Percentiles rank a stretch among this genome's conserved stretches.
Conservation (phyloP, 768 basidiomycete genomes). For the Psilocybe cyanescens region DNA sequence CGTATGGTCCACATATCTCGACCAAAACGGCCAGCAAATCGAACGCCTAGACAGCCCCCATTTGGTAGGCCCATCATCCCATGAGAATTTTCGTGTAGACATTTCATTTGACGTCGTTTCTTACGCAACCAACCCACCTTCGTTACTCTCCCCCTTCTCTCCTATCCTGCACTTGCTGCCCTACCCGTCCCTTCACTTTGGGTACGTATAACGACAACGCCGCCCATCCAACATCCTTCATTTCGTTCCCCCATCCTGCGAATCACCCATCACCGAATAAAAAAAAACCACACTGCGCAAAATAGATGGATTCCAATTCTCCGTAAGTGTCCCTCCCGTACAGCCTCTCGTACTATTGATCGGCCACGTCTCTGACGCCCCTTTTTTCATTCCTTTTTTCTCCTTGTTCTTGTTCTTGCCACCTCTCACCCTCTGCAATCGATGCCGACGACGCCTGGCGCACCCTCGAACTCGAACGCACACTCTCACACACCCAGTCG, state of each 20-base stretch:
- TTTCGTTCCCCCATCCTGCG: too few species aligned
- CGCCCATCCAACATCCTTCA: background rate
- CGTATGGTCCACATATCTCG: constrained; percentile 58
- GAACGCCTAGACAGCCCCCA: constrained; percentile 16
- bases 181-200: background rate
- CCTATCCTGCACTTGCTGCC: background rate
- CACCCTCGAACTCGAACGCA: constrained; percentile 2
- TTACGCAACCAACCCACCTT: constrained; percentile 12
- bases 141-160: background rate
- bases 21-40: constrained; percentile 22
- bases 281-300: too few species aligned
- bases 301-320: constrained; percentile 27
- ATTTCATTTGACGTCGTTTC: background rate
- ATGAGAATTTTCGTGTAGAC: constrained; percentile 5
- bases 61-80: constrained; percentile 5
- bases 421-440: background rate
- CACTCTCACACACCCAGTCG: constrained; percentile 27
- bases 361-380: background rate
- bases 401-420: background rate
- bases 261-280: background rate
- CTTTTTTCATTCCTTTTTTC: background rate
- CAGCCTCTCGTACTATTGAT: background rate
- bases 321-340: constrained; percentile 20
- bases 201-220: background rate
- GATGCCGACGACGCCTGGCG: background rate